These are phyloP conservation scores for Trametes cinnabarina DNA, from an alignment of 768 basidiomycete species.

Conservation along the genomic window DNA sequence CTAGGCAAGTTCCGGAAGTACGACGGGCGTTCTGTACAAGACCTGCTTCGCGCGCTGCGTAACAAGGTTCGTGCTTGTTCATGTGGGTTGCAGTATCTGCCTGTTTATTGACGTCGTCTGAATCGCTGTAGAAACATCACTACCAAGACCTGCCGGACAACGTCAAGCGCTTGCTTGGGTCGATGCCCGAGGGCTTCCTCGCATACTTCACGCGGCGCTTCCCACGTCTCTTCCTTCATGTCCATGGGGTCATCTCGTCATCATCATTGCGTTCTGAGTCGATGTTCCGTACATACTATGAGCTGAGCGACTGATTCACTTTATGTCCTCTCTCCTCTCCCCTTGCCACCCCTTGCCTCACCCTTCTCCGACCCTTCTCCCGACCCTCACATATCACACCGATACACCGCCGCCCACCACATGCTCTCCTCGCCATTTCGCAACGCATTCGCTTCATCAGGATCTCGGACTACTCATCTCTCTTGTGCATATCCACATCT, in stretches of 20 bases:
- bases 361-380: background rate
- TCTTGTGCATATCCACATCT: background rate
- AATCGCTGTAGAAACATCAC: conserved; percentile 87
- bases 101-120: background rate
- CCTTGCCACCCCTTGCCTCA: background rate
- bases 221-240: conserved; percentile 88
- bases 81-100: no score
- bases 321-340: background rate
- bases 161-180: conserved; percentile 83
- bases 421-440: background rate
- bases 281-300: conserved; percentile 91
- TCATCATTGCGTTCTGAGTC: conserved; percentile 77
- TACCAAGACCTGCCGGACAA: conserved; percentile 95
- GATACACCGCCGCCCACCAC: background rate
- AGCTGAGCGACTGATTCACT: conserved; percentile 48
- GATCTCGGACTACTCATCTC: conserved; percentile 4
- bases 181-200: conserved; percentile 91
- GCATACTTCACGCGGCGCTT: conserved; percentile 93
- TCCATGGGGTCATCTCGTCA: conserved; percentile 75
- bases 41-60: conserved; percentile 86
- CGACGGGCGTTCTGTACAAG: conserved; percentile 86
- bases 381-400: background rate
- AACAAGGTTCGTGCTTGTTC: conserved; percentile 81
- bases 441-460: background rate
- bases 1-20: conserved; percentile 98